Conservation (phyloP, 116 monocot species). For the Thalassia testudinum region DNA sequence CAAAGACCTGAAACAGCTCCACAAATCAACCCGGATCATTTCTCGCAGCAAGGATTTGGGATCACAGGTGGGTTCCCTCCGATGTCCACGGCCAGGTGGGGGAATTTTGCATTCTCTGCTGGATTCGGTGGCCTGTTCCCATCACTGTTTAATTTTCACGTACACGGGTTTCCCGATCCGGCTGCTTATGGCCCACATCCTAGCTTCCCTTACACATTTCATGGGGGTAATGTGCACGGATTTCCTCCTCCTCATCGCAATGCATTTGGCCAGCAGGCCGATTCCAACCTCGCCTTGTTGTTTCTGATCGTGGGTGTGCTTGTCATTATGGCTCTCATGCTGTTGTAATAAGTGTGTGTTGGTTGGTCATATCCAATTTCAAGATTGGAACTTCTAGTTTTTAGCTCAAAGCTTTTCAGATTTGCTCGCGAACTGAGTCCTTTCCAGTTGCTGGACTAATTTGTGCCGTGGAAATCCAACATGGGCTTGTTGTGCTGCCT, state of each 20-base stretch:
- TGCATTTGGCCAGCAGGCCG: conserved; percentile 13
- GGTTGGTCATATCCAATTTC: no score
- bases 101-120: conserved; percentile 15
- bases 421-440: no score
- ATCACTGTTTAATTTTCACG: conserved; percentile 17
- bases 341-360: neutral
- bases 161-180: conserved; percentile 23
- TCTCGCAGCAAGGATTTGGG: conserved; percentile 1
- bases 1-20: conserved; percentile 36
- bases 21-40: conserved; percentile 16
- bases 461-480: no score
- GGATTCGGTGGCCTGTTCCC: conserved; percentile 23
- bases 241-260: neutral
- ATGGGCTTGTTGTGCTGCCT: no score
- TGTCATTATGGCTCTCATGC: conserved; percentile 11
- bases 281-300: conserved; percentile 10
- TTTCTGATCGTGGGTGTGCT: conserved; percentile 16
- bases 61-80: conserved; percentile 12
- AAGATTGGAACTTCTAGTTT: no score
- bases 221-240: conserved; percentile 17
- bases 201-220: conserved; percentile 12
- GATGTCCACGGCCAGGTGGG: conserved; percentile 9
- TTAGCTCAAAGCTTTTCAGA: no score
- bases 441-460: no score
- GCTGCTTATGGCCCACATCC: conserved; percentile 13